Evolutionary conservation across 495 filamentous ascomycete genomes (phyloP).

Genomic region (Xylaria scruposa): DNA sequence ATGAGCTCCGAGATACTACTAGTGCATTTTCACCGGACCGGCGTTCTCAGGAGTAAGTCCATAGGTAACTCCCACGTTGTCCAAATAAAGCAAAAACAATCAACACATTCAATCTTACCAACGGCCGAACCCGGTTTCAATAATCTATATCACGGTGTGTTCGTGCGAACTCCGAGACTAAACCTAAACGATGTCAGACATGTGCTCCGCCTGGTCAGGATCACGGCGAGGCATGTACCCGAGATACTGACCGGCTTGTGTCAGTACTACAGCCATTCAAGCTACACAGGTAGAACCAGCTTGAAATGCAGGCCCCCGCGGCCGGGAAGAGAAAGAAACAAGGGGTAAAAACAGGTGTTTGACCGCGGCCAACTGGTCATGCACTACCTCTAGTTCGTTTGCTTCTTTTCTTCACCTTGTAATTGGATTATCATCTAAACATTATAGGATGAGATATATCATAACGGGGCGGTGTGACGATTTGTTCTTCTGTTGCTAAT

Average conservation of each 20-base stretch:
- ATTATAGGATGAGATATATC: neutral
- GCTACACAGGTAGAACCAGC: neutral
- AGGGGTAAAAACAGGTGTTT: neutral
- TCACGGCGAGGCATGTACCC: slow-evolving; percentile 21
- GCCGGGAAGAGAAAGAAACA: slow-evolving; percentile 2
- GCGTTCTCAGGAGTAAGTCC: slow-evolving; percentile 20
- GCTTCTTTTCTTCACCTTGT: neutral
- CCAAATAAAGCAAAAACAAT: slow-evolving; percentile 2
- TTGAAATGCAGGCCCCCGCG: slow-evolving; percentile 20
- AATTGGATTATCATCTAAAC: neutral
- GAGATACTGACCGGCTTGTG: slow-evolving; percentile 23
- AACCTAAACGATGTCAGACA: slow-evolving; percentile 22
- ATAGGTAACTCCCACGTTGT: slow-evolving; percentile 1
- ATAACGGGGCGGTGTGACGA: neutral
- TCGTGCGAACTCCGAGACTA: neutral
- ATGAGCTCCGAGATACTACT: neutral
- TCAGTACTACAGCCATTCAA: neutral
- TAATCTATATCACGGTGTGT: neutral
- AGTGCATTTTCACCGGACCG: slow-evolving; percentile 18
- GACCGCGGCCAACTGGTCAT: neutral
- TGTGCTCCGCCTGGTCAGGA: neutral
- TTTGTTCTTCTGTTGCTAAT: neutral
- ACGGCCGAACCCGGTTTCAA: neutral
- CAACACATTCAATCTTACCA: neutral
- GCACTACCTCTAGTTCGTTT: neutral